Percentiles rank a stretch among this genome's conserved stretches.
These are phyloP conservation scores for Calcarisporium arbuscula DNA, from an alignment of 2,329 filamentous ascomycete species.

Conservation along the genomic window DNA sequence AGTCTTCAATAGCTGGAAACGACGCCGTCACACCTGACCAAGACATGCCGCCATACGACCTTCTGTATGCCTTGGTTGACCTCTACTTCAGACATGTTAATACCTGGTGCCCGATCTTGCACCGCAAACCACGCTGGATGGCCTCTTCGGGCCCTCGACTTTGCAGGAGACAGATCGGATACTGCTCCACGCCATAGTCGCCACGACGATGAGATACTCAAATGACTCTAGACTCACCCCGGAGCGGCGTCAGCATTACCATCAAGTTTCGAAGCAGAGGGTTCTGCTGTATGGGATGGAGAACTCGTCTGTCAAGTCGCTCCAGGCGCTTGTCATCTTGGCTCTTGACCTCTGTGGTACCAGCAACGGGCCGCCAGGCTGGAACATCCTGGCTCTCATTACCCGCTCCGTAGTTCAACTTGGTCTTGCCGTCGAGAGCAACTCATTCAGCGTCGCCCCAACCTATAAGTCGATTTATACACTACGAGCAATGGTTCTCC, in stretches of 20 bases:
- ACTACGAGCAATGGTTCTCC: conserved; percentile 74
- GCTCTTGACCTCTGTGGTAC: conserved; percentile 79
- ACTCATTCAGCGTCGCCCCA: conserved; percentile 71
- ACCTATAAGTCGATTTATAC: conserved; percentile 85
- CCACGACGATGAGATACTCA: conserved; percentile 79
- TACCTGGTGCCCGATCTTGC: conserved; percentile 84
- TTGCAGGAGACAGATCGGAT: conserved; percentile 78
- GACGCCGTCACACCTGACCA: conserved; percentile 39
- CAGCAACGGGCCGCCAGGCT: conserved; percentile 84
- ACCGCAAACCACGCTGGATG: conserved; percentile 77
- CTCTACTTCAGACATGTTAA: conserved; percentile 77
- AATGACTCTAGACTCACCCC: conserved; percentile 68
- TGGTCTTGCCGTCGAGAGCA: conserved; percentile 76
- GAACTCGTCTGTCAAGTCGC: conserved; percentile 79
- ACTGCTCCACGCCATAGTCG: conserved; percentile 81
- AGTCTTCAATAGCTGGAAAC: conserved; percentile 47
- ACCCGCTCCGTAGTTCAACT: conserved; percentile 84
- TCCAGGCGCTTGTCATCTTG: conserved; percentile 82
- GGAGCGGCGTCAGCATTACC: conserved; percentile 66
- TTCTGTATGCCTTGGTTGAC: conserved; percentile 66
- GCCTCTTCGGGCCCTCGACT: conserved; percentile 69
- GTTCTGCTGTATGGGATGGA: conserved; percentile 84
- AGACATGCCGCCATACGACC: conserved; percentile 67
- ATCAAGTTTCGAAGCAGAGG: conserved; percentile 75
- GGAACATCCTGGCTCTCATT: conserved; percentile 86